These are phyloP conservation scores for Vanrija sp. DNA, from an alignment of 1,284 basidiomycete species.

Conservation along the genomic window DNA sequence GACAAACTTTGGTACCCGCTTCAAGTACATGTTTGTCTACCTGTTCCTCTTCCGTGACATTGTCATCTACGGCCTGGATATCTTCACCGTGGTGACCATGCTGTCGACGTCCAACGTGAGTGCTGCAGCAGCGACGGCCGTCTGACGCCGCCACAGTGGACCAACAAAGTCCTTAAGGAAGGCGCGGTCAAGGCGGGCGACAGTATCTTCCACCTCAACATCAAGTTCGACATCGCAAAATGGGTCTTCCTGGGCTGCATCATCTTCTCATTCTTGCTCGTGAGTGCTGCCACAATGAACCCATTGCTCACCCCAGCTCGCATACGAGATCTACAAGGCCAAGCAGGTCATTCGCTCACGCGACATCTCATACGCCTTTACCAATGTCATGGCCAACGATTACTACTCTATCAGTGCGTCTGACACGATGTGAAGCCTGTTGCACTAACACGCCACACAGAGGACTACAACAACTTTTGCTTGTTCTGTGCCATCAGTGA, in stretches of 20 bases:
- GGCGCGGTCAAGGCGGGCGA: slow-evolving; percentile 78
- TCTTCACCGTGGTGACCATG: slow-evolving; percentile 95
- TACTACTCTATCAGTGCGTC: slow-evolving; percentile 84
- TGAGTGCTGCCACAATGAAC: slow-evolving; percentile 16
- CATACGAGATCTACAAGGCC: slow-evolving; percentile 87
- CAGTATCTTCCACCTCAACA: slow-evolving; percentile 67
- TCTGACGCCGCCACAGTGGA: background rate
- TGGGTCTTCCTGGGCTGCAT: slow-evolving; percentile 98
- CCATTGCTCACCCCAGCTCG: slow-evolving; percentile 51
- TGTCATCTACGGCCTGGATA: slow-evolving; percentile 93
- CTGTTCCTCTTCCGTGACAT: slow-evolving; percentile 89
- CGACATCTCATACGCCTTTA: slow-evolving; percentile 95
- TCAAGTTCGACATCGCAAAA: slow-evolving; percentile 83
- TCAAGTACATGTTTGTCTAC: slow-evolving; percentile 91
- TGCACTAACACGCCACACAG: slow-evolving; percentile 47
- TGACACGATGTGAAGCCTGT: background rate
- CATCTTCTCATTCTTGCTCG: slow-evolving; percentile 83
- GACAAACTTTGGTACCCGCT: slow-evolving; percentile 75
- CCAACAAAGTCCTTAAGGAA: slow-evolving; percentile 54
- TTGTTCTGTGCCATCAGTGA: slow-evolving; percentile 95
- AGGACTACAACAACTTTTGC: slow-evolving; percentile 94
- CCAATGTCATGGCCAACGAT: slow-evolving; percentile 94
- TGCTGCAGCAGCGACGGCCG: background rate
- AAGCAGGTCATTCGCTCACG: slow-evolving; percentile 89
- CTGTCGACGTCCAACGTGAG: slow-evolving; percentile 69